Evolutionary conservation across 495 filamentous ascomycete species (phyloP), one percentile per base, ranked within the genome.

Genomic region (Lophiostoma macrostomum): DNA sequence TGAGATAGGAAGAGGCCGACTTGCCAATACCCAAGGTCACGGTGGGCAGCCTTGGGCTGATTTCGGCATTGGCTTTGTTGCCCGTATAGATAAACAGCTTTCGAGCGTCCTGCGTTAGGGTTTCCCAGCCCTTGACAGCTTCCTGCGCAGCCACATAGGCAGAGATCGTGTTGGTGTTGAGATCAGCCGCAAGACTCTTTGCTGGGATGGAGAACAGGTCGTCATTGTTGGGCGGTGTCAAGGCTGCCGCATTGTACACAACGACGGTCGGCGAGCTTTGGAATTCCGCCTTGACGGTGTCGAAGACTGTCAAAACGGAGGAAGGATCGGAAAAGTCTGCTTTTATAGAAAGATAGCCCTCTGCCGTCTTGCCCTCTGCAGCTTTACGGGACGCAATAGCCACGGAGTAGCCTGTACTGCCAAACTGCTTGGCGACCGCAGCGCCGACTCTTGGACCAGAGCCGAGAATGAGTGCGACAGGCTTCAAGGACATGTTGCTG

Each of bases 21-120:
- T 73, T 74, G 13, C 72, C 72, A 18, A 72, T 53, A 30, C 69
- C 71, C 22, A 67, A 48, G 47, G 53, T 63, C 52, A 68, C 11
- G 40, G 64, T 58, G 16, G 68, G 3, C 6, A 66, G 64, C 29
- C 61, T 30, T 5, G 70, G 64, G 10, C 66, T 19, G 27, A 67
- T 50, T 7, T 36, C 36, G 13, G 50, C 41, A 39, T 73, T 70
- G 37, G 67, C 18, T 19, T 63, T 63, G 40, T 76, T 75, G 19
- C 74, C 73, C 1, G 74, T 76, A 59, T 73, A 75, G 44, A 75
- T 75, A 47, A 74, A 75, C 5, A 65, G 58, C 62, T 71, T 75
- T 48, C 64, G 67, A 29, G 52, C 43, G 19, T 55, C 68, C 57
- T 64, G 53, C 4, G 71, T 68, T 7, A 74, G 67, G 18, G 64